Conservation (phyloP, 495 filamentous ascomycete species). For the Aspergillus funiculosus region DNA sequence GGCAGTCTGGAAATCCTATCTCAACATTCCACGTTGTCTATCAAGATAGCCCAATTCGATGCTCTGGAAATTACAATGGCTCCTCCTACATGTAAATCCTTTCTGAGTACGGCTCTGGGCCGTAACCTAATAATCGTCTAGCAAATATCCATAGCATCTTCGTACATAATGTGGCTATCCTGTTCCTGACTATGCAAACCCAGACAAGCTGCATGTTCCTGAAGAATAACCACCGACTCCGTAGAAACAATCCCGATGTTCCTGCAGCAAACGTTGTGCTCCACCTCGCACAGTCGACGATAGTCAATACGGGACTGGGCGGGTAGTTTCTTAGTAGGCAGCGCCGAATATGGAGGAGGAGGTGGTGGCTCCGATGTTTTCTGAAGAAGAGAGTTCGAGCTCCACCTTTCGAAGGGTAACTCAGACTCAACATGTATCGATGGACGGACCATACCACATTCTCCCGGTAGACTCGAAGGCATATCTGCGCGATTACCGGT, state of each 20-base stretch:
- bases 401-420: too few relatives aligned
- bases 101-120: too few relatives aligned
- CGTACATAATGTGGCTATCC: background rate
- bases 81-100: too few relatives aligned
- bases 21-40: too few relatives aligned
- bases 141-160: background rate
- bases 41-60: too few relatives aligned
- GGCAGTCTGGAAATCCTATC: too few relatives aligned
- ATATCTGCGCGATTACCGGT: background rate
- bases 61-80: too few relatives aligned
- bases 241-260: background rate
- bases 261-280: background rate
- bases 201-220: background rate
- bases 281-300: background rate
- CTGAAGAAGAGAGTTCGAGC: too few relatives aligned
- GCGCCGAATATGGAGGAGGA: background rate
- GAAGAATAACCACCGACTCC: background rate
- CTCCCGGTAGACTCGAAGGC: background rate
- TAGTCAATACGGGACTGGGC: background rate
- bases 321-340: background rate
- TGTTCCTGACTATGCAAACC: background rate
- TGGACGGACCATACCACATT: background rate
- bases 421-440: background rate
- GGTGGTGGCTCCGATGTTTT: background rate
- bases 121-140: too few relatives aligned